A percentile compares a stretch with the other conserved stretches of the same genome.
phyloP scores from a whole-genome alignment of 192 early-diverging fungal species.

The Phlyctochytrium planicorne region DNA sequence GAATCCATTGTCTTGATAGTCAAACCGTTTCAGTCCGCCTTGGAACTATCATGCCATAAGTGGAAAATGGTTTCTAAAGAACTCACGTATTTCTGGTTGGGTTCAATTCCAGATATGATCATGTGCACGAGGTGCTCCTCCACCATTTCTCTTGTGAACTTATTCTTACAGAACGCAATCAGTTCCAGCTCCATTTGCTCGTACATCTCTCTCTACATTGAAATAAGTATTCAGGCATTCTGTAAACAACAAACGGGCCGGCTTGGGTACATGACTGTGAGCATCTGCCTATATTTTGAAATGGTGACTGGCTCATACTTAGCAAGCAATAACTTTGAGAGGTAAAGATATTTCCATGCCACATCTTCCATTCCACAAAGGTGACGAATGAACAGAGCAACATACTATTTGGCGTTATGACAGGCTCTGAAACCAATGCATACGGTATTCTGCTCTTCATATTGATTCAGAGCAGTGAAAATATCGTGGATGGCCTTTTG shows the following conservation, averaged over 20 bases:
- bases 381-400: slow-evolving; percentile 39
- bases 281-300: slow-evolving; percentile 29
- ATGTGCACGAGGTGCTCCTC: slow-evolving; percentile 53
- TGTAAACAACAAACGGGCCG: slow-evolving; percentile 28
- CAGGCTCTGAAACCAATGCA: no score
- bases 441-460: slow-evolving; percentile 6
- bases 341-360: slow-evolving; percentile 51
- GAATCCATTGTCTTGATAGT: slow-evolving; percentile 33
- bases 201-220: slow-evolving; percentile 44
- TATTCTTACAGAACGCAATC: slow-evolving; percentile 50
- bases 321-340: slow-evolving; percentile 36
- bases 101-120: slow-evolving; percentile 41
- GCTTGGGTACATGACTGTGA: slow-evolving; percentile 45
- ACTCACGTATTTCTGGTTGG: slow-evolving; percentile 46
- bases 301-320: slow-evolving; percentile 29
- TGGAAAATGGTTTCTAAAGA: no score
- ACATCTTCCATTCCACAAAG: slow-evolving; percentile 44
- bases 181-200: slow-evolving; percentile 56
- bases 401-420: no score
- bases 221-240: not conserved
- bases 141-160: slow-evolving; percentile 33
- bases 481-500: slow-evolving; percentile 50
- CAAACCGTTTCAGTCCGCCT: slow-evolving; percentile 27
- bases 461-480: slow-evolving; percentile 37
- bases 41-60: slow-evolving; percentile 20